Conservation (phyloP, 1,139 yeast genomes). For the Candida glucosophila region DNA sequence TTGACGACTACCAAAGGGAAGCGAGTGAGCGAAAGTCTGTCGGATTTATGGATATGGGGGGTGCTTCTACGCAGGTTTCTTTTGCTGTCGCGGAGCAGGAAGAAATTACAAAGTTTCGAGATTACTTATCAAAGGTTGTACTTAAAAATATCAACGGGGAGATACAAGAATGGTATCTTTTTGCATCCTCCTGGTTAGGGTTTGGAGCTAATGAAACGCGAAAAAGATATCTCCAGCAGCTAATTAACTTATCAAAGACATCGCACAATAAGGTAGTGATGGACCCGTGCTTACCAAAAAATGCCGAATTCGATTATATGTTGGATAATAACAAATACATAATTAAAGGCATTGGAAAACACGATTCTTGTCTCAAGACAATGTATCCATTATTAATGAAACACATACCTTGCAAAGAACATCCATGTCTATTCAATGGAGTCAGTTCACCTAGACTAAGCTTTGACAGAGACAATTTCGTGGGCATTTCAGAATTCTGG, state of each 20-base stretch:
- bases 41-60: conserved; percentile 90
- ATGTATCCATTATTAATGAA: conserved; percentile 66
- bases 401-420: conserved; percentile 63
- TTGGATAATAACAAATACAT: conserved; percentile 38
- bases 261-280: conserved; percentile 22
- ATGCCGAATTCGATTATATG: conserved; percentile 34
- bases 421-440: conserved; percentile 74
- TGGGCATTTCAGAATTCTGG: conserved; percentile 81
- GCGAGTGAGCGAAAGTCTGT: conserved; percentile 39
- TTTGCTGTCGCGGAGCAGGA: conserved; percentile 54
- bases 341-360: conserved; percentile 59
- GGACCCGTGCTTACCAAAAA: conserved; percentile 69
- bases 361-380: conserved; percentile 55
- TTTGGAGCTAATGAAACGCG: conserved; percentile 82
- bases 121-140: conserved; percentile 52
- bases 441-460: conserved; percentile 71
- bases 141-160: conserved; percentile 55
- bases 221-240: conserved; percentile 48
- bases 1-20: conserved; percentile 33
- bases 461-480: conserved; percentile 61
- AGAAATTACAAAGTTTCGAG: conserved; percentile 48
- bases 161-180: conserved; percentile 58
- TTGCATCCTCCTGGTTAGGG: conserved; percentile 78
- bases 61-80: conserved; percentile 77
- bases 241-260: conserved; percentile 21